These are phyloP conservation scores for Tetraselmis striata DNA, from an alignment of 139 green algal genomes.

Conservation along the genomic window DNA sequence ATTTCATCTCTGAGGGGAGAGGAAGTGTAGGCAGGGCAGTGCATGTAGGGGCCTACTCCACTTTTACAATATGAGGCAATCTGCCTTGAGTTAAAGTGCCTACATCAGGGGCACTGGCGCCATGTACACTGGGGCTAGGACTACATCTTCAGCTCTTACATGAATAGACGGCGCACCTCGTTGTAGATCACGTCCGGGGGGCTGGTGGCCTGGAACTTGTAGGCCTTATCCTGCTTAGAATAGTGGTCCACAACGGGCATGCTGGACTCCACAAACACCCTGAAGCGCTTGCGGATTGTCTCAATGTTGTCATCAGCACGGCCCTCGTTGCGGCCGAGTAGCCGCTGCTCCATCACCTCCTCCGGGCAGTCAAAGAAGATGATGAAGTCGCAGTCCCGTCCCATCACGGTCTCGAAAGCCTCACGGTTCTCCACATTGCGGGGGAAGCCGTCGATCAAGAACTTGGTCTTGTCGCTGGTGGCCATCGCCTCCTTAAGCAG, in stretches of 20 bases:
- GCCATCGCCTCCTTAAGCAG: constrained; percentile 84
- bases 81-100: no score
- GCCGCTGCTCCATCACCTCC: constrained; percentile 76
- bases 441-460: constrained; percentile 94
- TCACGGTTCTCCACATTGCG: constrained; percentile 88
- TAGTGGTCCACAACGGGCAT: constrained; percentile 85
- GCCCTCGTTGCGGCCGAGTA: constrained; percentile 83
- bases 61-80: no score
- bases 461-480: constrained; percentile 48
- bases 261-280: constrained; percentile 72
- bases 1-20: no score
- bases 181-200: constrained; percentile 51
- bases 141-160: no score
- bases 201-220: constrained; percentile 45
- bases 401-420: constrained; percentile 52
- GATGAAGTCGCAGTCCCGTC: constrained; percentile 64
- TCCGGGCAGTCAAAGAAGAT: constrained; percentile 95
- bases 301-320: constrained; percentile 94
- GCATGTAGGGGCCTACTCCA: no score
- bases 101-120: no score
- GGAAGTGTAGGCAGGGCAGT: no score
- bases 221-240: constrained; percentile 55
- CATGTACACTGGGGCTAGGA: no score
- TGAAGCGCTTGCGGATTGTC: constrained; percentile 93
- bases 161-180: constrained; percentile 42